These are phyloP conservation scores for Globisporangium parvum DNA, from an alignment of 352 stramenopile species.

Conservation along the genomic window DNA sequence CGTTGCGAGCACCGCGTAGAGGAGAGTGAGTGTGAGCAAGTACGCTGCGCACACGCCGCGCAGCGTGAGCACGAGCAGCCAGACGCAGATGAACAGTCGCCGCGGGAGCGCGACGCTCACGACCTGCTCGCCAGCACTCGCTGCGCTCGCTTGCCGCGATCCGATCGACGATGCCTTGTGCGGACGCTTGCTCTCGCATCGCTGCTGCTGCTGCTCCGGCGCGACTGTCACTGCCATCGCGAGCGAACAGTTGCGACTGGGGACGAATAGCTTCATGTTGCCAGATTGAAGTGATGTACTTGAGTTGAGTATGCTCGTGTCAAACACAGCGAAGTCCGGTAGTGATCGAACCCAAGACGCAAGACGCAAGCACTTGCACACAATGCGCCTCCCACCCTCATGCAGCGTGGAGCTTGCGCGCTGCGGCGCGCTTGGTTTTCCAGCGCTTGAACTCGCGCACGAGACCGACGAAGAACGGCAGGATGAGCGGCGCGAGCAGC, in stretches of 20 bases:
- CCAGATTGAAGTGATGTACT: too few relatives aligned
- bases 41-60: constrained; percentile 5
- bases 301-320: too few relatives aligned
- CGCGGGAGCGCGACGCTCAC: constrained; percentile 10
- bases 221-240: too few relatives aligned
- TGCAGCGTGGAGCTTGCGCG: neutral
- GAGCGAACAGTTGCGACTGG: too few relatives aligned
- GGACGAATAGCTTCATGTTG: too few relatives aligned
- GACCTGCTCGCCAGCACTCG: neutral
- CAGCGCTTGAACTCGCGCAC: constrained; percentile 47
- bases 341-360: too few relatives aligned
- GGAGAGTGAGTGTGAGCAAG: constrained; percentile 1
- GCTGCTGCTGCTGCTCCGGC: neutral
- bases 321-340: too few relatives aligned
- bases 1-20: constrained; percentile 10
- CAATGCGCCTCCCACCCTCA: too few relatives aligned
- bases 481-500: constrained; percentile 50
- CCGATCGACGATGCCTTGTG: neutral
- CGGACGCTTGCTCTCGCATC: neutral
- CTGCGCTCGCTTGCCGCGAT: neutral
- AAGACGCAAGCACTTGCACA: neutral
- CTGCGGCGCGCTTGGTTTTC: constrained; percentile 24
- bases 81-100: constrained; percentile 6
- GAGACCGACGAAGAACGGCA: constrained; percentile 52
- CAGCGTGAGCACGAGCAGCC: constrained; percentile 2